Evolutionary conservation across 495 filamentous ascomycete genomes (phyloP).

Genomic region (Parathielavia hyrcaniae): DNA sequence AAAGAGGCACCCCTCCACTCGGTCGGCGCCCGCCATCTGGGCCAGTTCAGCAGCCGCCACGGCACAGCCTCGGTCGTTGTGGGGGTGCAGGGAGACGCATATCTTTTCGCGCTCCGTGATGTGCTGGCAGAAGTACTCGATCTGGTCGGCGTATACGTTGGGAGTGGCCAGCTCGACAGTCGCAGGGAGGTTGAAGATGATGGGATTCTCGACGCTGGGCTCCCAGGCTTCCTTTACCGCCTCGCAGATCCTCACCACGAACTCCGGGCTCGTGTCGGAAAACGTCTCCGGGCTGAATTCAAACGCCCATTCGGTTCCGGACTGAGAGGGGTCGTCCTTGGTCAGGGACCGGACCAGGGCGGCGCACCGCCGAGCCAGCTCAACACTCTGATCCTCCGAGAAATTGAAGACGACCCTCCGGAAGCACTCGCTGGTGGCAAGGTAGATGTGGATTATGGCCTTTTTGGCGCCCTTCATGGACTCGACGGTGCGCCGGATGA

Average conservation of each 20-base stretch:
- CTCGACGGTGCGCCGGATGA: constrained; percentile 85
- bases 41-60: constrained; percentile 82
- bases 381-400: constrained; percentile 72
- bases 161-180: constrained; percentile 96
- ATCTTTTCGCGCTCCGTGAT: constrained; percentile 78
- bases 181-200: constrained; percentile 96
- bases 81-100: constrained; percentile 79
- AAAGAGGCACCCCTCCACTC: constrained; percentile 92
- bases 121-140: constrained; percentile 87
- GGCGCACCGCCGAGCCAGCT: constrained; percentile 79
- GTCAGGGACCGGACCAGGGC: constrained; percentile 84
- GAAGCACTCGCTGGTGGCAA: constrained; percentile 92
- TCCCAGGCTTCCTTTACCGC: constrained; percentile 96
- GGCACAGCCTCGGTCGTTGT: constrained; percentile 89
- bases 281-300: constrained; percentile 98
- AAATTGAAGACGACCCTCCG: constrained; percentile 83
- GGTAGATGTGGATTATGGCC: constrained; percentile 93
- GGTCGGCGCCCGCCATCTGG: constrained; percentile 94
- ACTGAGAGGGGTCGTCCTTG: constrained; percentile 78
- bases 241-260: constrained; percentile 77
- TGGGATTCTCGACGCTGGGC: constrained; percentile 70
- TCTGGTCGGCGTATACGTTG: constrained; percentile 93
- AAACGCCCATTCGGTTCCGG: constrained; percentile 82
- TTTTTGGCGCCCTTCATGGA: constrained; percentile 87
- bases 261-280: constrained; percentile 82